phyloP scores from a whole-genome alignment of 2,329 filamentous ascomycete genomes.

The Leptoxyphium fumago region DNA sequence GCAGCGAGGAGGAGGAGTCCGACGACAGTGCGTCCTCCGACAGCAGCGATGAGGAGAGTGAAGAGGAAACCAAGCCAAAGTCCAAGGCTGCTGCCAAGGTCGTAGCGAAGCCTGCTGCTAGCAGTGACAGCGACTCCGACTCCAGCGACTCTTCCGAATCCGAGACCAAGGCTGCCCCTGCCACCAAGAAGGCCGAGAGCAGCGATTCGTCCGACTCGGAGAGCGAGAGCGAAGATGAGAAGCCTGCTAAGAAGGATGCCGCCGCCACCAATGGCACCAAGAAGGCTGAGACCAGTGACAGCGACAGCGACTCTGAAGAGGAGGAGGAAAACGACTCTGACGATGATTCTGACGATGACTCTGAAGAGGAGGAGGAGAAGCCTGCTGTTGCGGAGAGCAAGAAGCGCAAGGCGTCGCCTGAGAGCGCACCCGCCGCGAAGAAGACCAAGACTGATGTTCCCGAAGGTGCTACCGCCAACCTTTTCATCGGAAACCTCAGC shows the following conservation, averaged over 20 bases:
- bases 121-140: conserved; percentile 3
- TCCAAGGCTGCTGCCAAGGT: conserved; percentile 14
- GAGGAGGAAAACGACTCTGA: conserved; percentile 17
- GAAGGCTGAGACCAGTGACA: too few species aligned
- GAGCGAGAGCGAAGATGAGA: conserved; percentile 4
- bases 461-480: conserved; percentile 42
- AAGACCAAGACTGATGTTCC: conserved; percentile 41
- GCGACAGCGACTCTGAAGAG: not conserved
- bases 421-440: conserved; percentile 41
- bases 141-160: not conserved
- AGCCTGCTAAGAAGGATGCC: conserved; percentile 1
- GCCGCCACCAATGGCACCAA: not conserved
- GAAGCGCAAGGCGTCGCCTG: conserved; percentile 50
- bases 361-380: conserved; percentile 18
- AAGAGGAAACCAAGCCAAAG: conserved; percentile 10
- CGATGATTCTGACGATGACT: conserved; percentile 24
- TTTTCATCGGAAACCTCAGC: conserved; percentile 81
- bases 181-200: too few species aligned
- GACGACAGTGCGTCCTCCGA: conserved; percentile 21
- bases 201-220: too few species aligned
- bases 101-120: conserved; percentile 3
- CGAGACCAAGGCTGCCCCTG: conserved; percentile 1
- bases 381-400: conserved; percentile 29
- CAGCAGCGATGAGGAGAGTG: conserved; percentile 15
- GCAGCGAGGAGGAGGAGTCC: conserved; percentile 19